Evolutionary conservation across 2,329 filamentous ascomycete genomes (phyloP).

Genomic region (Rhynchosporium secalis): DNA sequence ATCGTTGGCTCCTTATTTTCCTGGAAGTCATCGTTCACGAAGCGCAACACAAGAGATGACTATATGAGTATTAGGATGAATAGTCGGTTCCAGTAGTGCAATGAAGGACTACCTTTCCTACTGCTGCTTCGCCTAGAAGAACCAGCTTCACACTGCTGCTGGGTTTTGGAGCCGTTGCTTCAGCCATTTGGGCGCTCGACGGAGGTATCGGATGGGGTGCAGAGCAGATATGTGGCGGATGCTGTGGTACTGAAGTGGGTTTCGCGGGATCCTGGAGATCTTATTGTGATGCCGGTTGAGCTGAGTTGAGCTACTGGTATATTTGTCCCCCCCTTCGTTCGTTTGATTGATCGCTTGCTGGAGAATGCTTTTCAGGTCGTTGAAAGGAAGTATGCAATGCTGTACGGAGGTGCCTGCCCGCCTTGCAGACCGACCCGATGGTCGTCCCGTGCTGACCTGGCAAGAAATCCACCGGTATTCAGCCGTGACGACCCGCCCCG

Average conservation of each 20-base stretch:
- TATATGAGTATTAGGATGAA: slow-evolving; percentile 43
- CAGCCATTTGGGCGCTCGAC: slow-evolving; percentile 57
- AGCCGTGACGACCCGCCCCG: not conserved
- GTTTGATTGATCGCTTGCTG: too few species aligned
- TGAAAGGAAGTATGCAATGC: too few species aligned
- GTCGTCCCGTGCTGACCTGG: not conserved
- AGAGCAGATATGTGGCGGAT: too few species aligned
- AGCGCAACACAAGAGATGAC: slow-evolving; percentile 96
- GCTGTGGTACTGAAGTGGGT: not conserved
- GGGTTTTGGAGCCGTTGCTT: slow-evolving; percentile 79
- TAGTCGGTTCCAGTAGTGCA: not conserved
- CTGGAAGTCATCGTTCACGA: slow-evolving; percentile 99
- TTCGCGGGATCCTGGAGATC: too few species aligned
- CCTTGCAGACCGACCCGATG: not conserved
- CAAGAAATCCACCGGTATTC: not conserved
- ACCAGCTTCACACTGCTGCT: slow-evolving; percentile 99
- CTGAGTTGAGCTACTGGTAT: too few species aligned
- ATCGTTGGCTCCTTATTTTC: slow-evolving; percentile 99
- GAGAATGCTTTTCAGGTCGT: too few species aligned
- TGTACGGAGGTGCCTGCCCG: too few species aligned
- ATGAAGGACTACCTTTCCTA: slow-evolving; percentile 78
- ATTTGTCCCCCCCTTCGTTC: too few species aligned
- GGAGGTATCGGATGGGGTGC: slow-evolving; percentile 3
- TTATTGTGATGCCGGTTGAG: too few species aligned
- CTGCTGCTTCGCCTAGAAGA: slow-evolving; percentile 92